Evolutionary conservation across 1,139 yeast genomes (phyloP).

Genomic region (Kodamaea derodonti): DNA sequence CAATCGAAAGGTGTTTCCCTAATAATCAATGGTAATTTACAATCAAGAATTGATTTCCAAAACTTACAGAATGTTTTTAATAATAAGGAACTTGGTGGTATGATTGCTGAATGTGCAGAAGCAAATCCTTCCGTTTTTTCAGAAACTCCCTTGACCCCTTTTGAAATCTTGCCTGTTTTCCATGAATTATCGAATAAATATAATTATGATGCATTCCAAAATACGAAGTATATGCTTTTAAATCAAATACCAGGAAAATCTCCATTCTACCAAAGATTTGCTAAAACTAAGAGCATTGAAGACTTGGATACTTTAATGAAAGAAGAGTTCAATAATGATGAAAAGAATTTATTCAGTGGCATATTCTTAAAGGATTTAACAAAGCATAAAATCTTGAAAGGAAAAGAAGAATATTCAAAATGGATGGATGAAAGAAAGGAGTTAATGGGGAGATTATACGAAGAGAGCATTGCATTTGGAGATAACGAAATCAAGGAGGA

Average conservation of each 20-base stretch:
- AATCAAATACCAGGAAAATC: conserved; percentile 81
- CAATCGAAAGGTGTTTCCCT: conserved; percentile 63
- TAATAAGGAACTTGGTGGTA: conserved; percentile 63
- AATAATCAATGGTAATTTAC: conserved; percentile 77
- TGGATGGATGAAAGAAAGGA: conserved; percentile 10
- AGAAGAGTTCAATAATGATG: conserved; percentile 25
- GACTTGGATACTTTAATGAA: conserved; percentile 35
- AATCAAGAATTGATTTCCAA: conserved; percentile 51
- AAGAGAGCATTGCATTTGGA: conserved; percentile 5
- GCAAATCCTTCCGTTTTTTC: conserved; percentile 75
- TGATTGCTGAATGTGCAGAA: conserved; percentile 94
- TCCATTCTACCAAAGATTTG: conserved; percentile 52
- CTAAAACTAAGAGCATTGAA: conserved; percentile 53
- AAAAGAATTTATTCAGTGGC: conserved; percentile 26
- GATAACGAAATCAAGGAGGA: conserved; percentile 1
- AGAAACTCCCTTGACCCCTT: conserved; percentile 50
- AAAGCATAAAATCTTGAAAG: conserved; percentile 23
- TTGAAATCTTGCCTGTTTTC: conserved; percentile 51
- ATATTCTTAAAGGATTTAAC: conserved; percentile 34
- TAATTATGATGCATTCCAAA: conserved; percentile 38
- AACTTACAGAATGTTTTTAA: conserved; percentile 51
- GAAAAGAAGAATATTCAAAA: conserved; percentile 16
- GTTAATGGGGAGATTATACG: conserved; percentile 10
- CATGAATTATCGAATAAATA: conserved; percentile 44
- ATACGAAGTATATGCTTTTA: conserved; percentile 75